These are phyloP conservation scores for Podila verticillata DNA, from an alignment of 192 early-diverging fungal genomes.

Conservation along the genomic window DNA sequence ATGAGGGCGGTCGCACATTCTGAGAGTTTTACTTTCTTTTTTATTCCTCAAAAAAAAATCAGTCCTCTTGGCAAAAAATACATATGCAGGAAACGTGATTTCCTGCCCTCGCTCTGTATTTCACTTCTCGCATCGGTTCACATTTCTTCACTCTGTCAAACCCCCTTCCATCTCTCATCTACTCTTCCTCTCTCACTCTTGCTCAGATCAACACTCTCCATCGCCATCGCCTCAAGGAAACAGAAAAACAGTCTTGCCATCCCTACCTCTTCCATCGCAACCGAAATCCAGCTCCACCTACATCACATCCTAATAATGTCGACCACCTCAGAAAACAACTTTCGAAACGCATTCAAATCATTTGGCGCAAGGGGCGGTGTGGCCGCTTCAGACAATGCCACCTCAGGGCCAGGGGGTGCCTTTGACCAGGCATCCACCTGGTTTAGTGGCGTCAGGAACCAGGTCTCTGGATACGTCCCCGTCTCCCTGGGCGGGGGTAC, in stretches of 20 bases:
- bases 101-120: too few relatives aligned
- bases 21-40: constrained; percentile 38
- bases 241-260: too few relatives aligned
- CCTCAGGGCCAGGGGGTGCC: constrained; percentile 5
- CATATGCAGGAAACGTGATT: too few relatives aligned
- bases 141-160: too few relatives aligned
- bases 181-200: too few relatives aligned
- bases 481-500: constrained; percentile 36
- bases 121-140: too few relatives aligned
- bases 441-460: constrained; percentile 41
- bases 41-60: not conserved
- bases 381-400: constrained; percentile 7
- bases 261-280: too few relatives aligned
- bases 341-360: constrained; percentile 58
- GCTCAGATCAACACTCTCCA: too few relatives aligned
- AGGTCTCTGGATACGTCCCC: constrained; percentile 44
- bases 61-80: too few relatives aligned
- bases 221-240: too few relatives aligned
- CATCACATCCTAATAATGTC: constrained; percentile 37
- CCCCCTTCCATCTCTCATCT: too few relatives aligned
- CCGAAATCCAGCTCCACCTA: not conserved
- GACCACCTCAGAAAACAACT: constrained; percentile 55
- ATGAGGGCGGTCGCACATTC: constrained; percentile 52
- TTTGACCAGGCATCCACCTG: constrained; percentile 34
- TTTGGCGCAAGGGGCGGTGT: constrained; percentile 50